Percentiles rank a stretch among this genome's conserved stretches.
phyloP scores from a whole-genome alignment of 2,329 filamentous ascomycete genomes.

The Biscogniauxia sp. region DNA sequence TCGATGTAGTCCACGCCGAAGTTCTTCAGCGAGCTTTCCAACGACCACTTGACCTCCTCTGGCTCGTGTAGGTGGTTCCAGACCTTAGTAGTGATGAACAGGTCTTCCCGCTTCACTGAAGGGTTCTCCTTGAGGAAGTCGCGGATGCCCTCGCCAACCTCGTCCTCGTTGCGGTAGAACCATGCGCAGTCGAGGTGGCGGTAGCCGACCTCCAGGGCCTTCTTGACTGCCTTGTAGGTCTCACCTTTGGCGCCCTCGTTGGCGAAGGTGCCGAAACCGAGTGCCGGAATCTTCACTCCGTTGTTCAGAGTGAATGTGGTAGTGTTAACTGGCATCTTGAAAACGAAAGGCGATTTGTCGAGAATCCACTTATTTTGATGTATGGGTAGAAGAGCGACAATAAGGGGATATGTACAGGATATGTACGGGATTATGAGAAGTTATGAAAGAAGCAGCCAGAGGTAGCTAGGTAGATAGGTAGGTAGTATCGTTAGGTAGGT shows the following conservation, averaged over 20 bases:
- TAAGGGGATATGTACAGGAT: too few relatives aligned
- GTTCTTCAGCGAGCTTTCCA: constrained; percentile 50
- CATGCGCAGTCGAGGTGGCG: constrained; percentile 67
- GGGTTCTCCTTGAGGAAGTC: constrained; percentile 39
- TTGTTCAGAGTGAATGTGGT: constrained; percentile 46
- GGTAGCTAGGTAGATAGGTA: neutral
- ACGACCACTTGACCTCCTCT: constrained; percentile 55
- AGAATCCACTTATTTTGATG: neutral
- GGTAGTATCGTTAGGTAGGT: neutral
- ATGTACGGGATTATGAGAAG: neutral
- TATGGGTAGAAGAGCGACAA: neutral
- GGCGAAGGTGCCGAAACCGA: constrained; percentile 66
- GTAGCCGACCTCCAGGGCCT: constrained; percentile 61
- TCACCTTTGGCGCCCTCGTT: constrained; percentile 62
- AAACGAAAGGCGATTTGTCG: neutral
- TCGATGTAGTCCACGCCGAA: constrained; percentile 57
- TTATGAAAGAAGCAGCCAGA: neutral
- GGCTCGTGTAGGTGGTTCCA: constrained; percentile 66
- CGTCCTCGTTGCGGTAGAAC: constrained; percentile 67
- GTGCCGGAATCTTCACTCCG: constrained; percentile 57
- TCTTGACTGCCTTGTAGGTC: constrained; percentile 62
- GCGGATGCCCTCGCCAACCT: constrained; percentile 57
- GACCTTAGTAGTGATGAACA: constrained; percentile 65
- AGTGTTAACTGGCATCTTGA: constrained; percentile 21
- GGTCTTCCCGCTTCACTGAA: constrained; percentile 49